Evolutionary conservation across 2,329 filamentous ascomycete genomes (phyloP).

Genomic region (Penicillium expansum): DNA sequence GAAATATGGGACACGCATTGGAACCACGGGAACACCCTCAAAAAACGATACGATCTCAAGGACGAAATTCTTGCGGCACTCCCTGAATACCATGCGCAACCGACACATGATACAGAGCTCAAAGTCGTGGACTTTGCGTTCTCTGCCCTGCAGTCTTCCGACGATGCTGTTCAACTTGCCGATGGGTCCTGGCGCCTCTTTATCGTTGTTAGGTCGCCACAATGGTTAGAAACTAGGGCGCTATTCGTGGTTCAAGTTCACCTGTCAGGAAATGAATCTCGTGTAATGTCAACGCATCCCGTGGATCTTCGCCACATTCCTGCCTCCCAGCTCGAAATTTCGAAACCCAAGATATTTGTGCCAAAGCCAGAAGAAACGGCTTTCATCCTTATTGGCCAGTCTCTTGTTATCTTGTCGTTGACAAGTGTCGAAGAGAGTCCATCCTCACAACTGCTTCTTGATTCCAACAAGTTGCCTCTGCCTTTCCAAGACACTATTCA

Average conservation of each 20-base stretch:
- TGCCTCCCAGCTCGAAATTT: slow-evolving; percentile 32
- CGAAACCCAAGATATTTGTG: slow-evolving; percentile 68
- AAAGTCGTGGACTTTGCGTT: slow-evolving; percentile 79
- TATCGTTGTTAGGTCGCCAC: slow-evolving; percentile 58
- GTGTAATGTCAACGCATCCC: slow-evolving; percentile 65
- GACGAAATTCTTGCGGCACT: slow-evolving; percentile 63
- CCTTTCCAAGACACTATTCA: slow-evolving; percentile 85
- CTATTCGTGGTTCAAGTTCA: slow-evolving; percentile 74
- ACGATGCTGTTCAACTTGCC: slow-evolving; percentile 48
- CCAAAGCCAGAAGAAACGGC: slow-evolving; percentile 77
- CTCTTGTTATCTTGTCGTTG: slow-evolving; percentile 74
- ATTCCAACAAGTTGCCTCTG: slow-evolving; percentile 61
- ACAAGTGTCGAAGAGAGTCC: slow-evolving; percentile 66
- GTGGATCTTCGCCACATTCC: slow-evolving; percentile 63
- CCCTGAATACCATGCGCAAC: slow-evolving; percentile 52
- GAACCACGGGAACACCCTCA: slow-evolving; percentile 74
- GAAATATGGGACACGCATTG: slow-evolving; percentile 88
- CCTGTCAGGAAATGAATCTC: slow-evolving; percentile 53
- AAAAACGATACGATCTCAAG: slow-evolving; percentile 68
- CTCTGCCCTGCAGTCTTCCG: slow-evolving; percentile 27
- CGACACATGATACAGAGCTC: slow-evolving; percentile 58
- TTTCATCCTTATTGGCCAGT: slow-evolving; percentile 75
- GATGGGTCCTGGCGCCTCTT: slow-evolving; percentile 54
- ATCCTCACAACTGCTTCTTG: slow-evolving; percentile 70
- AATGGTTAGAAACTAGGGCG: slow-evolving; percentile 51